Evolutionary conservation across 768 basidiomycete species (phyloP).

Genomic region (Dentipellis fragilis): DNA sequence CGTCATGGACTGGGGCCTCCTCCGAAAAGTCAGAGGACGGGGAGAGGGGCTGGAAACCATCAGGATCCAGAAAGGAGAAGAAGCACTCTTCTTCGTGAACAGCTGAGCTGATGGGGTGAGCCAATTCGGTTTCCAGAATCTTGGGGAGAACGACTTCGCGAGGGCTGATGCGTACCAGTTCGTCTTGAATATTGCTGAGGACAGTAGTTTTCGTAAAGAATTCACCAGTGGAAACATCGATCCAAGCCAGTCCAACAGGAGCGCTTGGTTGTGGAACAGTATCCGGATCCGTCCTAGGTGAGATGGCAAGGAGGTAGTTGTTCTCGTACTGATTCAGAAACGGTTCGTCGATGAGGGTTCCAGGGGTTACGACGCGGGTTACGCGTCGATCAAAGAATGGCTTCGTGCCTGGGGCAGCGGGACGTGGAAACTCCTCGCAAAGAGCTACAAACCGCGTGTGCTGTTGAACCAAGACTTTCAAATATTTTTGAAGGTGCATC

Average conservation of each 20-base stretch:
- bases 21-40: background rate
- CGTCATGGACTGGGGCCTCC: slow-evolving; percentile 10
- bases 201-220: slow-evolving; percentile 67
- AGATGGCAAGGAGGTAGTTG: slow-evolving; percentile 77
- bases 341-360: slow-evolving; percentile 86
- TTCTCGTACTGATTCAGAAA: slow-evolving; percentile 83
- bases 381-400: slow-evolving; percentile 72
- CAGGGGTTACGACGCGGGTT: slow-evolving; percentile 82
- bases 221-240: slow-evolving; percentile 90
- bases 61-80: slow-evolving; percentile 33
- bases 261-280: background rate
- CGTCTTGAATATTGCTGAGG: slow-evolving; percentile 56
- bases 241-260: slow-evolving; percentile 76
- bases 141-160: slow-evolving; percentile 69
- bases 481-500: slow-evolving; percentile 72
- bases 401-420: slow-evolving; percentile 35
- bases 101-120: slow-evolving; percentile 36
- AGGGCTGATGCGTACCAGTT: slow-evolving; percentile 72
- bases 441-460: slow-evolving; percentile 82
- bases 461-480: slow-evolving; percentile 78
- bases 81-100: slow-evolving; percentile 47
- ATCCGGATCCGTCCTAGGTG: slow-evolving; percentile 9
- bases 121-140: slow-evolving; percentile 23
- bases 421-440: slow-evolving; percentile 80
- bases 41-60: background rate